Percentiles rank a stretch among this genome's conserved stretches.
These are phyloP conservation scores for Rhodocollybia butyracea DNA, from an alignment of 768 basidiomycete genomes.

Conservation along the genomic window DNA sequence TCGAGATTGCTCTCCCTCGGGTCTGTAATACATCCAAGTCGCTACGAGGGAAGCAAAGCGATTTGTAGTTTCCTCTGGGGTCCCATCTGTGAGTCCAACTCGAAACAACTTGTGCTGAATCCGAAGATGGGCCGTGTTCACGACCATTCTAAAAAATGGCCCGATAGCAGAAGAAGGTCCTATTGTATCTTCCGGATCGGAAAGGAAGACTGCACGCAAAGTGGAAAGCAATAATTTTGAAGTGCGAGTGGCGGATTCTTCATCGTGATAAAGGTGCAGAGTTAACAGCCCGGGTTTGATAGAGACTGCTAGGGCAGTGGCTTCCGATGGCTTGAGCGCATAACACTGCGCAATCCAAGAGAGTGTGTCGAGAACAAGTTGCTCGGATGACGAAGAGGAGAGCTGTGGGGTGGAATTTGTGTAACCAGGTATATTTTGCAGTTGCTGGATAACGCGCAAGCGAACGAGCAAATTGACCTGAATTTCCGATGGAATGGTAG, in stretches of 20 bases:
- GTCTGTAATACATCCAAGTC: conserved; percentile 5
- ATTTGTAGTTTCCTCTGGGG: conserved; percentile 2
- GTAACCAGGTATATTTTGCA: conserved; percentile 3
- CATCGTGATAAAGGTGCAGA: conserved; percentile 1
- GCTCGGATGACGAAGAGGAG: not conserved
- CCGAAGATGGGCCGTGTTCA: conserved; percentile 1
- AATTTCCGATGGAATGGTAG: not conserved
- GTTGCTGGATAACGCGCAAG: conserved; percentile 7
- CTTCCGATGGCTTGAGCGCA: conserved; percentile 1
- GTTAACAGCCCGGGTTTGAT: conserved; percentile 1
- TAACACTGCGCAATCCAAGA: conserved; percentile 9
- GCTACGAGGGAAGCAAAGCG: conserved; percentile 5
- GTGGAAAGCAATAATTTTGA: not conserved
- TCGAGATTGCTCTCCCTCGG: conserved; percentile 9
- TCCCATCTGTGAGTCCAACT: conserved; percentile 2
- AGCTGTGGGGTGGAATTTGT: not conserved
- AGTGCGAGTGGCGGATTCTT: not conserved
- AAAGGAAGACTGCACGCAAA: not conserved
- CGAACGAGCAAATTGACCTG: conserved; percentile 8
- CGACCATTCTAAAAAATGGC: conserved; percentile 2
- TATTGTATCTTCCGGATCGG: not conserved
- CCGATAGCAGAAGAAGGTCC: not conserved
- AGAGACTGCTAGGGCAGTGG: conserved; percentile 7
- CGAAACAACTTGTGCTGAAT: conserved; percentile 4
- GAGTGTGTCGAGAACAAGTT: conserved; percentile 7